Conservation (phyloP, 2,329 filamentous ascomycete species). For the Aspergillus pseudoviridinutans region DNA sequence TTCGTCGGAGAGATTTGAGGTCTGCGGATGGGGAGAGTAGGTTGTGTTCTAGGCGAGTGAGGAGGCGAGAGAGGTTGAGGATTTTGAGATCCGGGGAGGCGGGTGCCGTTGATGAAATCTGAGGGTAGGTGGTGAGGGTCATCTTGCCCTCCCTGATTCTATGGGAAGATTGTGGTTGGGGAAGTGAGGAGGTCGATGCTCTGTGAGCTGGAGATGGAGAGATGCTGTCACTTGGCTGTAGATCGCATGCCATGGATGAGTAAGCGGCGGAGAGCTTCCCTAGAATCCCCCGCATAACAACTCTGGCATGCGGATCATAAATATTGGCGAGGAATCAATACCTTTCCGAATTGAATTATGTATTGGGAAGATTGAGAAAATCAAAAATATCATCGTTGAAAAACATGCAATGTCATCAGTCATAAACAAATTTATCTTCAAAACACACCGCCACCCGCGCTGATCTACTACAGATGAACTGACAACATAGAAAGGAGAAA, state of each 20-base stretch:
- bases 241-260: not conserved
- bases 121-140: conserved; percentile 18
- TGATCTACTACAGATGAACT: conserved; percentile 6
- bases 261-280: not conserved
- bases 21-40: conserved; percentile 38
- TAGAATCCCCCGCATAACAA: not conserved
- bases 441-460: conserved; percentile 7
- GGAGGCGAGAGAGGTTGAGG: conserved; percentile 41
- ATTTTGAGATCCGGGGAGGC: conserved; percentile 28
- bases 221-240: not conserved
- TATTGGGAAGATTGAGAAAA: not conserved
- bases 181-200: not conserved
- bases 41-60: conserved; percentile 42
- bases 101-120: not conserved
- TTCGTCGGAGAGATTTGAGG: conserved; percentile 33
- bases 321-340: not conserved
- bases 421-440: not conserved
- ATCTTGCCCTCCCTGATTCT: conserved; percentile 6
- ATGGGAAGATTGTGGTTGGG: not conserved
- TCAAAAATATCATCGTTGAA: not conserved
- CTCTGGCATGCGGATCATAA: not conserved
- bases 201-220: not conserved
- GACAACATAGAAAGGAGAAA: conserved; percentile 2
- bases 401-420: not conserved
- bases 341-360: not conserved